Conservation (phyloP, 2,329 filamentous ascomycete genomes). For the Cladobotryum mycophilum region DNA sequence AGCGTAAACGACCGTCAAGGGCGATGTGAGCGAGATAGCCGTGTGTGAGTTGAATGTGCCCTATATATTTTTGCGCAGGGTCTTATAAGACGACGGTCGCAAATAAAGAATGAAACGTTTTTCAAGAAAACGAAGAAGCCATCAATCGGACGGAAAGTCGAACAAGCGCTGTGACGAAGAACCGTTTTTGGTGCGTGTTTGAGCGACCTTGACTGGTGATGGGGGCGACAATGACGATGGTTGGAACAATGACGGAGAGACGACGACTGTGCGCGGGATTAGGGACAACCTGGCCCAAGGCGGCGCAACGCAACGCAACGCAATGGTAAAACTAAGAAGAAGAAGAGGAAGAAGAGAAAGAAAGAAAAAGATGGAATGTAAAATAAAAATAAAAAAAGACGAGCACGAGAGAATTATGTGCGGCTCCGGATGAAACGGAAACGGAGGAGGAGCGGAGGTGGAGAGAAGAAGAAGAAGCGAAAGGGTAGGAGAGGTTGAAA, state of each 20-base stretch:
- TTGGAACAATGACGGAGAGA: background rate
- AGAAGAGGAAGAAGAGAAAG: conserved; percentile 1
- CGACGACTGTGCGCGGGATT: conserved; percentile 7
- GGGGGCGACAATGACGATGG: background rate
- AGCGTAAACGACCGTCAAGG: conserved; percentile 34
- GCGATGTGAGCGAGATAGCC: conserved; percentile 20
- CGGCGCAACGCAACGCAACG: background rate
- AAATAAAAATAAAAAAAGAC: conserved; percentile 14
- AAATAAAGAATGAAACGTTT: conserved; percentile 20
- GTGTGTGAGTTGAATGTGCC: background rate
- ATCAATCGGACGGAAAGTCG: conserved; percentile 21
- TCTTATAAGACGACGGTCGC: conserved; percentile 4
- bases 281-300: conserved; percentile 13
- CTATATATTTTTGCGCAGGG: background rate
- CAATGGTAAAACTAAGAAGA: background rate
- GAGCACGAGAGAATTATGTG: conserved; percentile 27
- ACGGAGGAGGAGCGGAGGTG: conserved; percentile 19
- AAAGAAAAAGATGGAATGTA: conserved; percentile 7
- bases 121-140: conserved; percentile 31
- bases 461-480: conserved; percentile 21
- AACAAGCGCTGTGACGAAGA: conserved; percentile 17
- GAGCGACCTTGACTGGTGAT: background rate
- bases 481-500: conserved; percentile 17
- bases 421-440: conserved; percentile 15
- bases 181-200: background rate